Evolutionary conservation across 345 rosid genomes (phyloP), one percentile per base, ranked within the genome.

Genomic region (Eucalyptus regnans): DNA sequence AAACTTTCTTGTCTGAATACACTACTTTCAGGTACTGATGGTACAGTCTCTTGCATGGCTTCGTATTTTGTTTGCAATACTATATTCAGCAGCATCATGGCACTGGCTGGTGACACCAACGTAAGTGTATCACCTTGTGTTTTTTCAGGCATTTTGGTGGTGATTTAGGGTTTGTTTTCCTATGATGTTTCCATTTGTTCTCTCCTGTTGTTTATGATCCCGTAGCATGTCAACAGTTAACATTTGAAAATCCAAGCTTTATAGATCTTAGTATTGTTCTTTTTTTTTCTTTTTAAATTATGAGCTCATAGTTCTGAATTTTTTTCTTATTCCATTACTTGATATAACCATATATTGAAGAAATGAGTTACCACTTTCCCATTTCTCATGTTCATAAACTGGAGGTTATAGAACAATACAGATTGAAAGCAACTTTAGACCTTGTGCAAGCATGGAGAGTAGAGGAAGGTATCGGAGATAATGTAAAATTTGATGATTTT

Each of bases 31-130:
- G 99, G 99, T 71, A 97, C 99, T 56, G 96, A 98, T 90, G 99
- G 99, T 44, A 96, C 98, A 51, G 50, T 94, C 89, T 97, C 99
- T 89, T 98, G 99, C 94, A 87, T 96, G 96, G 99, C 99, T 86
- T 96, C 99, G 13, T 97, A 96, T 92, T 94, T 97, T 94, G 95
- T 97, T 90, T 98, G 99, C 98, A 95, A 93, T 87, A 71, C 95
- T 89, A 94, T 98, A 93, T 96, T 98, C 95, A 91, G 89, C 89
- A 93, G 96, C 91, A 91, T 98, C 89, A 66, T 96, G 90, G 90
- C 95, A 54, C 92, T 89, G 84, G 98, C 96, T 86, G 94, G 96
- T 87, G 91, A 91, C 86, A 91, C 89, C 50, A 98, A 98, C 91
- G 99, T 98, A 95, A 96, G 99, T 88, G 12, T 56, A 37, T 50